Evolutionary conservation across 129 eudicot species (phyloP), one percentile per base, ranked within the genome.

Genomic region (Sambucus nigra): DNA sequence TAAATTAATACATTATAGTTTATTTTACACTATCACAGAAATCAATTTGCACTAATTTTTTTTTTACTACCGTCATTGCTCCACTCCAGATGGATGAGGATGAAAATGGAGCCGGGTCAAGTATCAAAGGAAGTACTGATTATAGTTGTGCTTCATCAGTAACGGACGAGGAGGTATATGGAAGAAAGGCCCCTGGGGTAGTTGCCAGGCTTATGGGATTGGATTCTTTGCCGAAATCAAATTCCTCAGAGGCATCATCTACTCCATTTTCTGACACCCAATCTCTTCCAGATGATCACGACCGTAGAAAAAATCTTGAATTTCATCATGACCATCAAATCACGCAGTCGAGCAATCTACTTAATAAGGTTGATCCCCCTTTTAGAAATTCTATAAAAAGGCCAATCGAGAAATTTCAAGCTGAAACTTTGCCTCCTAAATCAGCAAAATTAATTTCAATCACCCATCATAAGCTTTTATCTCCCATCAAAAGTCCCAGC

Each of bases 201-300:
- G 84, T 85, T 51, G 98, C 95, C 21, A 71, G 93, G 51, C 95
- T 91, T 25, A 91, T 91, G 98, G 98, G 98, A 5, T 70, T 91
- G 72, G 94, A 91, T 65, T 73, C 94, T 3, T 60, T 91, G 65
- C 95, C 98, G 29, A 73, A 76, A 31, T 77, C 78, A 40, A 84
- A 79, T 16, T 55, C 48, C 57, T 42, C 87, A 12, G 94, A 84
- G 28, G 57, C 80, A 18, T 74, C 65, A 21, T 58, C 85, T 52
- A 73, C 65, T 59, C 77, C 82, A 2, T 84, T 70, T 29, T 73
- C 63, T 9, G 88, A 74, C 45, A 60, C 82, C 16, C 77, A 70
- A 10, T 80, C 89, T 16, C 61, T 71, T 11, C 59, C 23, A 57
- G 84, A 73, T 17, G 47, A 66, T 31, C 31, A 28, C 32, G 70